Conservation (phyloP, 2,329 filamentous ascomycete genomes). For the Metarhizium brunneum region DNA sequence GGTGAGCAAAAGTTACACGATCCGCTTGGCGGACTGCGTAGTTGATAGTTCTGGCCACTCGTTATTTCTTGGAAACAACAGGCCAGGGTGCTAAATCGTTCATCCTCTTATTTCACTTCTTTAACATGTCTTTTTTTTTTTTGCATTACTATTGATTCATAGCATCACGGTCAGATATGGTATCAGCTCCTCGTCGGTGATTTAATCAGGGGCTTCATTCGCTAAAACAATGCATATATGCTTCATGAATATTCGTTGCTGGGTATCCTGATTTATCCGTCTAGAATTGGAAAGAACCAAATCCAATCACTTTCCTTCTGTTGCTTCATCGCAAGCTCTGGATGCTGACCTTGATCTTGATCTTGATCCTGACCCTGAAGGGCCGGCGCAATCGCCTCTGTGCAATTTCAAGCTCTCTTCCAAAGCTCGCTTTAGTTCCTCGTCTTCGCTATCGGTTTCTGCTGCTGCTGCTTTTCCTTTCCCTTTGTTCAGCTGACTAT, state of each 20-base stretch:
- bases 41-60: background rate
- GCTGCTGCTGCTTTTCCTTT: constrained; percentile 20
- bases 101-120: too few species aligned
- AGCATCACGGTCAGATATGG: too few species aligned
- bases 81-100: too few species aligned
- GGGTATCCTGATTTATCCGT: constrained; percentile 3
- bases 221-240: background rate
- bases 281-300: background rate
- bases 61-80: too few species aligned
- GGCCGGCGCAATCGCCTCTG: constrained; percentile 16
- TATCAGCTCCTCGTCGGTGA: too few species aligned
- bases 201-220: too few species aligned
- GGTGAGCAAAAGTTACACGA: constrained; percentile 7
- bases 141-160: background rate
- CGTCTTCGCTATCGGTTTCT: constrained; percentile 34
- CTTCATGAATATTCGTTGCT: background rate
- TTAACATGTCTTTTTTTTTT: background rate
- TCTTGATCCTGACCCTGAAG: constrained; percentile 10
- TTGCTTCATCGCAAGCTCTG: background rate
- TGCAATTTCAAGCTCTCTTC: constrained; percentile 43
- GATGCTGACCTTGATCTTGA: background rate
- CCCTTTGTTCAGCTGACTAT: constrained; percentile 23
- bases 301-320: background rate
- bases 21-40: constrained; percentile 5
- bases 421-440: constrained; percentile 46